These are phyloP conservation scores for Cardamine occulta DNA, from an alignment of 345 rosid genomes.

Conservation along the genomic window DNA sequence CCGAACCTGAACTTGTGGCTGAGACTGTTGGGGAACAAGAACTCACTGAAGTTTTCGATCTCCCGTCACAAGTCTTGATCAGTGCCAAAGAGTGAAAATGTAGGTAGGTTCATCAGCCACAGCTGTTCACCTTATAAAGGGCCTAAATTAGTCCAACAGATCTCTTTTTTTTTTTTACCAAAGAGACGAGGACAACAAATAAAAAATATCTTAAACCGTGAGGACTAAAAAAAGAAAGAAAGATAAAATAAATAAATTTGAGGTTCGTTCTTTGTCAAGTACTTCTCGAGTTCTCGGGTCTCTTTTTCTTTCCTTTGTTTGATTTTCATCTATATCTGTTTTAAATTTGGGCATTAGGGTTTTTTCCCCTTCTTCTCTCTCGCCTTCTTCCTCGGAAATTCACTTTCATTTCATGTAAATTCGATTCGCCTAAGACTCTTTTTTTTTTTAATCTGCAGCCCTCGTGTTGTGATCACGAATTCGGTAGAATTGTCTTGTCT, in stretches of 20 bases:
- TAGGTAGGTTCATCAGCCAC: conserved; percentile 85
- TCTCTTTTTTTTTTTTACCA: not conserved
- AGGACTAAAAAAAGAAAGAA: not conserved
- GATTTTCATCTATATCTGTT: conserved; percentile 14
- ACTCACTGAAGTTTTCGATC: conserved; percentile 29
- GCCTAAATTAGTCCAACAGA: not conserved
- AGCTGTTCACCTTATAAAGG: conserved; percentile 55
- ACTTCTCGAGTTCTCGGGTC: conserved; percentile 34
- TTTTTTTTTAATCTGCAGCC: not conserved
- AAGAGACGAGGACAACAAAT: not conserved
- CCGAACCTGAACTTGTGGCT: conserved; percentile 18
- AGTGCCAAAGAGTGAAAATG: conserved; percentile 65
- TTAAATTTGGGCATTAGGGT: conserved; percentile 18
- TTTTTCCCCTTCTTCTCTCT: not conserved
- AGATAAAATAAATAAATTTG: not conserved
- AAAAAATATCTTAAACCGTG: not conserved
- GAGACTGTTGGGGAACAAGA: conserved; percentile 34
- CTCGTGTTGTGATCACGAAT: conserved; percentile 32
- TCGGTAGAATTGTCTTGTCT: conserved; percentile 14
- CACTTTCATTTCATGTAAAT: conserved; percentile 5
- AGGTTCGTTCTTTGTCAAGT: conserved; percentile 33
- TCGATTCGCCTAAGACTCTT: not conserved
- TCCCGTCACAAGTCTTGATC: conserved; percentile 58
- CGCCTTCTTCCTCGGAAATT: not conserved
- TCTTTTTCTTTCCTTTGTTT: conserved; percentile 8